Percentiles rank a stretch among this genome's conserved stretches.
Conservation (phyloP, 371 early-diverging fungal genomes). For the Zancudomyces culisetae region DNA sequence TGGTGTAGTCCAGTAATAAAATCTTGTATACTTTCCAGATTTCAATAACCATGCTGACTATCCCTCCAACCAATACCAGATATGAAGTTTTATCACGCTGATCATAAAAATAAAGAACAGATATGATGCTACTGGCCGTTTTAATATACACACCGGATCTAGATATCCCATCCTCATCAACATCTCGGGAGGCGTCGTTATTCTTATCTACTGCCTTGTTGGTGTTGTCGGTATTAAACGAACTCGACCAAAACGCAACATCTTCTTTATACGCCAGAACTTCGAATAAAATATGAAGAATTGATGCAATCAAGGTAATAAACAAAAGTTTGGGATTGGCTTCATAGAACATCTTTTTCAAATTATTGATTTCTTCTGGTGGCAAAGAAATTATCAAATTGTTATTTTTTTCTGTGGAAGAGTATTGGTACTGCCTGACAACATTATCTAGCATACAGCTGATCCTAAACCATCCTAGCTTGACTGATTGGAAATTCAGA, state of each 20-base stretch:
- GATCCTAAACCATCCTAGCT: slow-evolving; percentile 27
- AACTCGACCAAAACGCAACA: slow-evolving; percentile 29
- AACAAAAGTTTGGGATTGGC: slow-evolving; percentile 28
- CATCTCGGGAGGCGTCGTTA: slow-evolving; percentile 5
- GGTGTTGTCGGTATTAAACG: neutral
- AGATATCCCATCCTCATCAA: slow-evolving; percentile 34
- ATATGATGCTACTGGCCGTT: slow-evolving; percentile 30
- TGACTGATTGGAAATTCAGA: slow-evolving; percentile 8
- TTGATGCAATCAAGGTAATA: slow-evolving; percentile 39
- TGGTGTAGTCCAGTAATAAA: neutral
- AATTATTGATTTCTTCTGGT: slow-evolving; percentile 23
- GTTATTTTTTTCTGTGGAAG: no score
- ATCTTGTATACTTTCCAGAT: slow-evolving; percentile 36
- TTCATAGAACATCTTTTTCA: slow-evolving; percentile 30
- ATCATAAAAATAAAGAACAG: slow-evolving; percentile 40
- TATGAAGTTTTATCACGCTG: slow-evolving; percentile 25
- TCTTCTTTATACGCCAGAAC: slow-evolving; percentile 61
- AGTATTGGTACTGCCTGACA: slow-evolving; percentile 8
- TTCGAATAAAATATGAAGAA: slow-evolving; percentile 50
- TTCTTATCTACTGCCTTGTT: neutral
- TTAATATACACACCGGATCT: slow-evolving; percentile 36
- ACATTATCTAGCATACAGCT: slow-evolving; percentile 11
- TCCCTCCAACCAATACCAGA: slow-evolving; percentile 23
- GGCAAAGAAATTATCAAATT: slow-evolving; percentile 14
- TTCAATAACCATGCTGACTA: slow-evolving; percentile 30